phyloP scores from a whole-genome alignment of 2,329 filamentous ascomycete genomes.

The Apiospora saccharicola region DNA sequence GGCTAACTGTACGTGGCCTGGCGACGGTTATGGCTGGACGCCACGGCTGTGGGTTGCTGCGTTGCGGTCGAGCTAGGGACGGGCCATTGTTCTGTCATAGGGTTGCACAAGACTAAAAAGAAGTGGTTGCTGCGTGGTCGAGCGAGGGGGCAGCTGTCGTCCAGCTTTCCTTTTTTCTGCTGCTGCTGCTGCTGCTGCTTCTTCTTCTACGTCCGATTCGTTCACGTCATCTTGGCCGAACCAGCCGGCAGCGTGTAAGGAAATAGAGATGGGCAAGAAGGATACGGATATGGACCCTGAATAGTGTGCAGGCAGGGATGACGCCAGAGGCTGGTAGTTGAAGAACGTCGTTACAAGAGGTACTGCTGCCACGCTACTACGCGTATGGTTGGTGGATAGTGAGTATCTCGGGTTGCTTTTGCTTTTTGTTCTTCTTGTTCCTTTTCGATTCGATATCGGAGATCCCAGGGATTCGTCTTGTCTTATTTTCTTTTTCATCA shows the following conservation, averaged over 20 bases:
- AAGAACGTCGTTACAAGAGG: background rate
- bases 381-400: background rate
- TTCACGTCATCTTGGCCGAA: background rate
- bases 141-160: background rate
- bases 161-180: background rate
- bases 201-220: background rate
- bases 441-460: conserved; percentile 21
- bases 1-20: conserved; percentile 5
- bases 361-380: background rate
- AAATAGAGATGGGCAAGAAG: background rate
- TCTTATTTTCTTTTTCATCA: conserved; percentile 20
- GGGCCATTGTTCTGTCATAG: conserved; percentile 14
- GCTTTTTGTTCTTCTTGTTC: conserved; percentile 10
- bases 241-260: background rate
- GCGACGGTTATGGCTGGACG: conserved; percentile 21
- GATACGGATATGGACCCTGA: conserved; percentile 13
- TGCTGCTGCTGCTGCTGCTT: background rate
- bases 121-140: background rate
- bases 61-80: conserved; percentile 20
- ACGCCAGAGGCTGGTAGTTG: conserved; percentile 1
- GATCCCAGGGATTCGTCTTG: conserved; percentile 13
- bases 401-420: background rate
- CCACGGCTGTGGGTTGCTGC: conserved; percentile 5
- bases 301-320: conserved; percentile 7
- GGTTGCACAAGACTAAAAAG: conserved; percentile 18